Conservation (phyloP, 352 stramenopile species). For the Stramenopiles sp. region DNA sequence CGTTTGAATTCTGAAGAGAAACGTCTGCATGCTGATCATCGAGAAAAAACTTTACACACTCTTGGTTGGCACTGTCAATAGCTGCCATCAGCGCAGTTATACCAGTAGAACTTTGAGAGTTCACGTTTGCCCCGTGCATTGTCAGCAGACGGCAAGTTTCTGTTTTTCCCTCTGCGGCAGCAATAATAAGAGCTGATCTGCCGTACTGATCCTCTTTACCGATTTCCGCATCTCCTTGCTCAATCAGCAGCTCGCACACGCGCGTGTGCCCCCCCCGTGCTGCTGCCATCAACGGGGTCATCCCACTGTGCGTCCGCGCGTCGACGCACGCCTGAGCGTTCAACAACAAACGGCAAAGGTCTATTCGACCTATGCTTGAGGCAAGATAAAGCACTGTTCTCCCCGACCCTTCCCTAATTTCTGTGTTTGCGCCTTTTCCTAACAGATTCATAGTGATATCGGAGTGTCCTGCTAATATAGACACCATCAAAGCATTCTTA, state of each 20-base stretch:
- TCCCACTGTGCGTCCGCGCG: background rate
- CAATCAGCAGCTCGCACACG: background rate
- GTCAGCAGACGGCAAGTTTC: background rate
- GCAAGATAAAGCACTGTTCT: constrained; percentile 8
- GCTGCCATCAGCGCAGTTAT: background rate
- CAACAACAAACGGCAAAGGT: background rate
- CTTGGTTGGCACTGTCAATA: background rate
- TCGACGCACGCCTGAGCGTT: background rate
- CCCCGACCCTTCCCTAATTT: background rate
- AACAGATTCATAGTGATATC: background rate
- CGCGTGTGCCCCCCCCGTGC: background rate
- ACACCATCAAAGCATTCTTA: background rate
- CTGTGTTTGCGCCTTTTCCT: background rate
- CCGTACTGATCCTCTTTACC: constrained; percentile 7
- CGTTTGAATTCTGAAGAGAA: background rate
- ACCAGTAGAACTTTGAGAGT: constrained; percentile 2
- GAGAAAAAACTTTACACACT: constrained; percentile 6
- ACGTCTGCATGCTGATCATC: background rate
- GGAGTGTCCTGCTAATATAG: background rate
- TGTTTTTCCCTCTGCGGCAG: background rate
- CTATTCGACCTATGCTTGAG: background rate
- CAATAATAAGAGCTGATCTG: background rate
- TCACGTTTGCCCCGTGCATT: background rate
- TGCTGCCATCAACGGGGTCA: constrained; percentile 7
- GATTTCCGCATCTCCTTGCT: background rate